These are phyloP conservation scores for Bjerkandera adusta DNA, from an alignment of 1,284 basidiomycete species.

Conservation along the genomic window DNA sequence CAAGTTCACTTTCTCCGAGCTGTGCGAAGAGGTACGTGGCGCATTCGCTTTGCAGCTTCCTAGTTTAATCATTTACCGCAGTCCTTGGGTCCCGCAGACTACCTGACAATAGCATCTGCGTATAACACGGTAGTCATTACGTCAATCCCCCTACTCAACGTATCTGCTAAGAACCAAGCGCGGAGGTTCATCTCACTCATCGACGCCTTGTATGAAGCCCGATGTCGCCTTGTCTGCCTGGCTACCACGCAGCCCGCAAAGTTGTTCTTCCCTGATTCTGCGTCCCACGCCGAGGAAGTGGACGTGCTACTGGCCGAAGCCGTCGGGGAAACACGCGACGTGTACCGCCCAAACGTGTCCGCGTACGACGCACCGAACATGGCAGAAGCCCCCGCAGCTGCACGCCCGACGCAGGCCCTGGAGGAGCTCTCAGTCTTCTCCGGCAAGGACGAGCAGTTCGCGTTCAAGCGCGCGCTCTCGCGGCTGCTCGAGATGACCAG, in stretches of 20 bases:
- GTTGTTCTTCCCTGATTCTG: conserved; percentile 57
- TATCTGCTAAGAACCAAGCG: conserved; percentile 69
- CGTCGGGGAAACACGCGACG: conserved; percentile 53
- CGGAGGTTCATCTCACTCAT: conserved; percentile 70
- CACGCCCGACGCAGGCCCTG: conserved; percentile 30
- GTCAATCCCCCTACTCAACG: conserved; percentile 53
- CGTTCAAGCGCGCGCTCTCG: conserved; percentile 68
- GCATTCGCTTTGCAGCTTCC: background rate
- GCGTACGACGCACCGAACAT: conserved; percentile 49
- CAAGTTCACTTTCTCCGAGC: conserved; percentile 56
- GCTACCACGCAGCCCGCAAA: conserved; percentile 49
- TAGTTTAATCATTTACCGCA: conserved; percentile 20
- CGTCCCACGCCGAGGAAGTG: conserved; percentile 26
- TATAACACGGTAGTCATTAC: conserved; percentile 61
- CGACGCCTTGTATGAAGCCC: conserved; percentile 60
- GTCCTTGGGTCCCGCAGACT: conserved; percentile 70
- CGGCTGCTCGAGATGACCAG: conserved; percentile 67
- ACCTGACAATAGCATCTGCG: conserved; percentile 59
- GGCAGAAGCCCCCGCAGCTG: conserved; percentile 28
- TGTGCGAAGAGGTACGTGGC: conserved; percentile 54
- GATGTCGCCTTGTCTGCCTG: conserved; percentile 41
- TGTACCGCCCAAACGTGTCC: conserved; percentile 60
- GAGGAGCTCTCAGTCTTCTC: conserved; percentile 63
- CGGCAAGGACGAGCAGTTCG: conserved; percentile 67
- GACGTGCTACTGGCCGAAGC: conserved; percentile 61